Percentiles rank a stretch among this genome's conserved stretches.
phyloP scores from a whole-genome alignment of 345 rosid species.

The Salix exigua region DNA sequence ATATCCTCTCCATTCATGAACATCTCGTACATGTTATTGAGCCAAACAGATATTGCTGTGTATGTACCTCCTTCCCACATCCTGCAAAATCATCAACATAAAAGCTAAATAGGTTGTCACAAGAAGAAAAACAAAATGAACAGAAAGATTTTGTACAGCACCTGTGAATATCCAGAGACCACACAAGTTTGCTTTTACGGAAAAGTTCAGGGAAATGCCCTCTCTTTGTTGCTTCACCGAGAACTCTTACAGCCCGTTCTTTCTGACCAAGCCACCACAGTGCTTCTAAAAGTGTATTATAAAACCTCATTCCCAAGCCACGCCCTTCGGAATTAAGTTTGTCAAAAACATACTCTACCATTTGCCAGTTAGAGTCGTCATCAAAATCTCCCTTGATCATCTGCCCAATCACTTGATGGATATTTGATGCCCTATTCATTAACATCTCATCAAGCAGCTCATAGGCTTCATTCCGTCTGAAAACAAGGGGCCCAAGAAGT shows the following conservation, averaged over 20 bases:
- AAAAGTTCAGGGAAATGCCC: constrained; percentile 90
- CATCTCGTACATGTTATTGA: constrained; percentile 52
- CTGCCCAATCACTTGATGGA: constrained; percentile 86
- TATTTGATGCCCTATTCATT: constrained; percentile 61
- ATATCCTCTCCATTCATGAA: constrained; percentile 57
- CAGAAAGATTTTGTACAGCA: constrained; percentile 18
- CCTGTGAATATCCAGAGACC: constrained; percentile 93
- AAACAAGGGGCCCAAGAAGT: constrained; percentile 21
- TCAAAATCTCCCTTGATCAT: constrained; percentile 93
- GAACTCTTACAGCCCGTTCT: constrained; percentile 84
- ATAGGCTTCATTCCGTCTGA: constrained; percentile 76
- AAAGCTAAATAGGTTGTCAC: constrained; percentile 17
- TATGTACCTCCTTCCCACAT: constrained; percentile 88
- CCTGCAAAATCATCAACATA: constrained; percentile 41
- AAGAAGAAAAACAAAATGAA: neutral
- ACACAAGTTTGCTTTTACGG: constrained; percentile 74
- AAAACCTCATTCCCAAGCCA: constrained; percentile 82
- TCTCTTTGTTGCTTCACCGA: constrained; percentile 71
- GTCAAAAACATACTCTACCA: constrained; percentile 84
- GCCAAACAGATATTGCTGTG: constrained; percentile 77
- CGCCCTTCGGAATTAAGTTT: constrained; percentile 87
- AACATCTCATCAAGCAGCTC: constrained; percentile 78
- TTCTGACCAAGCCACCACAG: constrained; percentile 95
- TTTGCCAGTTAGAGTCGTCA: constrained; percentile 86
- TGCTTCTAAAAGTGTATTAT: constrained; percentile 84